Percentiles rank a stretch among this genome's conserved stretches.
Evolutionary conservation across 768 basidiomycete genomes (phyloP).

Genomic region (Pulveroboletus sp.): DNA sequence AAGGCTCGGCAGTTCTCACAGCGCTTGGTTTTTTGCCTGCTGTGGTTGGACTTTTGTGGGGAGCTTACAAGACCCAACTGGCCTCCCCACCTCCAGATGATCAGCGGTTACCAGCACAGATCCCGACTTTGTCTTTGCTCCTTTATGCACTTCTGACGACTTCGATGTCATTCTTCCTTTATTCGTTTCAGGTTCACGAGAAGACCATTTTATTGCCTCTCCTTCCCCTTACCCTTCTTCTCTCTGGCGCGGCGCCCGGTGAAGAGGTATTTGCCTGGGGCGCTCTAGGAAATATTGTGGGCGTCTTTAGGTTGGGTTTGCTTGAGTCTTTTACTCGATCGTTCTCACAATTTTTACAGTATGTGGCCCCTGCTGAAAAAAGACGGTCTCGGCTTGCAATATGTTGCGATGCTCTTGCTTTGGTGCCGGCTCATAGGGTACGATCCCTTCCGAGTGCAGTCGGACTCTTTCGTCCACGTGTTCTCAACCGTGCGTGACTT

Average conservation of each 20-base stretch:
- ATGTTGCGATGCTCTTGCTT: slow-evolving; percentile 56
- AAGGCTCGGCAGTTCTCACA: slow-evolving; percentile 63
- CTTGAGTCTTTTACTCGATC: neutral
- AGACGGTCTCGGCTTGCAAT: slow-evolving; percentile 75
- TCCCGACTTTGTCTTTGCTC: slow-evolving; percentile 62
- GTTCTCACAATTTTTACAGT: slow-evolving; percentile 37
- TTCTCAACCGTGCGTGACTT: slow-evolving; percentile 45
- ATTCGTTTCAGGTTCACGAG: slow-evolving; percentile 96
- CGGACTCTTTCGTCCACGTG: slow-evolving; percentile 45
- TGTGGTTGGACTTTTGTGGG: slow-evolving; percentile 42
- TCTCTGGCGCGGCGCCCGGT: slow-evolving; percentile 41
- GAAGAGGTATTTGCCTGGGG: slow-evolving; percentile 29
- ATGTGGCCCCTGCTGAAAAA: slow-evolving; percentile 88
- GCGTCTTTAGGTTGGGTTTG: slow-evolving; percentile 71
- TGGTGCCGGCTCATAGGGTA: slow-evolving; percentile 87
- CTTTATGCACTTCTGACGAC: slow-evolving; percentile 76
- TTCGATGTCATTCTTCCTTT: slow-evolving; percentile 91
- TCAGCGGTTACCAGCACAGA: slow-evolving; percentile 22
- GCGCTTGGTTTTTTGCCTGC: slow-evolving; percentile 65
- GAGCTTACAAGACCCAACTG: slow-evolving; percentile 31
- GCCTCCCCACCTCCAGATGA: neutral
- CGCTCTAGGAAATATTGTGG: slow-evolving; percentile 65
- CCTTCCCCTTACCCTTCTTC: slow-evolving; percentile 74
- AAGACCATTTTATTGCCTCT: slow-evolving; percentile 87
- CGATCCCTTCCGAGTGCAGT: slow-evolving; percentile 50